These are phyloP conservation scores for Diversispora eburnea DNA, from an alignment of 192 early-diverging fungal genomes.

Conservation along the genomic window DNA sequence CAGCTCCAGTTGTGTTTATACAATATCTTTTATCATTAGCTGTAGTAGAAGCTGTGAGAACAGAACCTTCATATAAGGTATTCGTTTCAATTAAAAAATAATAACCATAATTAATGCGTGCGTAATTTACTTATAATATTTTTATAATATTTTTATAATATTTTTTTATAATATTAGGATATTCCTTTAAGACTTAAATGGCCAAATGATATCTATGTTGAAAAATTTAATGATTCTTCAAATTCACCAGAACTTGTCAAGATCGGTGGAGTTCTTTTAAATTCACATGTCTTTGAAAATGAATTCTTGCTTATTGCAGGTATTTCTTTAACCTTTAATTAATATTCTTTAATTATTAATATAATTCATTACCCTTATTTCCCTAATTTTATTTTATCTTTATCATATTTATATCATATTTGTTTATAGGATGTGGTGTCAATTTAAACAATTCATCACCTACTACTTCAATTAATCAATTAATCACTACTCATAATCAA, in stretches of 20 bases:
- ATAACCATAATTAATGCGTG: background rate
- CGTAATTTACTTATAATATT: background rate
- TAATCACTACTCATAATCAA: constrained; percentile 62
- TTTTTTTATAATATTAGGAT: constrained; percentile 29
- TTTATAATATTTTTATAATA: background rate
- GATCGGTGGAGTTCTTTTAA: constrained; percentile 89
- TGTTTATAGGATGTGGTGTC: constrained; percentile 70
- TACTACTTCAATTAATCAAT: constrained; percentile 80
- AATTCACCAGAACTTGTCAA: constrained; percentile 54
- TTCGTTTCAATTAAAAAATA: background rate
- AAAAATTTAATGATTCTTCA: constrained; percentile 37
- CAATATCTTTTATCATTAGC: constrained; percentile 93
- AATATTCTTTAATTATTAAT: background rate
- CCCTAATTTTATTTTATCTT: too few relatives aligned
- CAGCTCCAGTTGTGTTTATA: constrained; percentile 77
- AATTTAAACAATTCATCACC: constrained; percentile 84
- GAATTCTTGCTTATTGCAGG: constrained; percentile 84
- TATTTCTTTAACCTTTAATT: constrained; percentile 28
- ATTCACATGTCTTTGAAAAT: constrained; percentile 66
- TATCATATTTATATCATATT: background rate
- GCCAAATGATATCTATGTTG: constrained; percentile 96
- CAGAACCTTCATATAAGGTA: constrained; percentile 64
- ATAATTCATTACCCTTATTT: background rate
- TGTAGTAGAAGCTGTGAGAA: constrained; percentile 71
- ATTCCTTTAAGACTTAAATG: constrained; percentile 89